A percentile compares a stretch with the other conserved stretches of the same genome.
phyloP scores from a whole-genome alignment of 352 stramenopile species.

The Globisporangium cederbergense region DNA sequence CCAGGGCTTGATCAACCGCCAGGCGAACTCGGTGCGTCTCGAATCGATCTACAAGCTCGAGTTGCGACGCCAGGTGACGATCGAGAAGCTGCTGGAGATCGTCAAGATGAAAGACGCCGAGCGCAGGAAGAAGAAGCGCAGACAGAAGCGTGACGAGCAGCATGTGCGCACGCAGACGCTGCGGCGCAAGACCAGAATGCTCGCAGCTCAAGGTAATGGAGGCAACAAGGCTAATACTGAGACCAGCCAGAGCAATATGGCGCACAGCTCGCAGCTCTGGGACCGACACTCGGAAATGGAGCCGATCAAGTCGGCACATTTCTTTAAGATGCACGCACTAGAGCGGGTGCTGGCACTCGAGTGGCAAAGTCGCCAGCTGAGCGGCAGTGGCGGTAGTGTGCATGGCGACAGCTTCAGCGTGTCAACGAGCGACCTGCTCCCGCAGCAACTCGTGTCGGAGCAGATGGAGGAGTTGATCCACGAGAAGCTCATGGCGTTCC shows the following conservation, averaged over 20 bases:
- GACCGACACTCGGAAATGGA: slow-evolving; percentile 18
- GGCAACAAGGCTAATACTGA: not conserved
- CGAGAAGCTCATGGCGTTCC: slow-evolving; percentile 45
- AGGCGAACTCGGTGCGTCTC: slow-evolving; percentile 45
- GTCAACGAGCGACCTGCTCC: slow-evolving; percentile 1
- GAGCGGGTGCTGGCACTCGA: slow-evolving; percentile 36
- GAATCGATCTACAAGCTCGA: slow-evolving; percentile 62
- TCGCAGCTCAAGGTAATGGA: not conserved
- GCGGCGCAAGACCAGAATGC: slow-evolving; percentile 1
- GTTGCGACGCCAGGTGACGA: slow-evolving; percentile 49
- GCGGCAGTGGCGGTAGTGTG: not conserved
- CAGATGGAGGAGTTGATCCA: slow-evolving; percentile 33
- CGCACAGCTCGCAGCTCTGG: slow-evolving; percentile 12
- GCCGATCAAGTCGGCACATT: slow-evolving; percentile 35
- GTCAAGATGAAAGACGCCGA: slow-evolving; percentile 24
- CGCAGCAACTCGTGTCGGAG: slow-evolving; percentile 3
- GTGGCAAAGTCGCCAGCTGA: slow-evolving; percentile 11
- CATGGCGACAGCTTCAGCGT: not conserved
- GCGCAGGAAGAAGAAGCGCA: slow-evolving; percentile 6
- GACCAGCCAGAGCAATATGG: not conserved
- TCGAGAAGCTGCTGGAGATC: slow-evolving; percentile 31
- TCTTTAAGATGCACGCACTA: slow-evolving; percentile 59
- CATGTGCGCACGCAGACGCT: slow-evolving; percentile 11
- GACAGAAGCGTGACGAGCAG: slow-evolving; percentile 18
- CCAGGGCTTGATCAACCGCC: slow-evolving; percentile 35